Evolutionary conservation across 1,284 basidiomycete species (phyloP), one percentile per base, ranked within the genome.

Genomic region (Ganoderma resinaceum): DNA sequence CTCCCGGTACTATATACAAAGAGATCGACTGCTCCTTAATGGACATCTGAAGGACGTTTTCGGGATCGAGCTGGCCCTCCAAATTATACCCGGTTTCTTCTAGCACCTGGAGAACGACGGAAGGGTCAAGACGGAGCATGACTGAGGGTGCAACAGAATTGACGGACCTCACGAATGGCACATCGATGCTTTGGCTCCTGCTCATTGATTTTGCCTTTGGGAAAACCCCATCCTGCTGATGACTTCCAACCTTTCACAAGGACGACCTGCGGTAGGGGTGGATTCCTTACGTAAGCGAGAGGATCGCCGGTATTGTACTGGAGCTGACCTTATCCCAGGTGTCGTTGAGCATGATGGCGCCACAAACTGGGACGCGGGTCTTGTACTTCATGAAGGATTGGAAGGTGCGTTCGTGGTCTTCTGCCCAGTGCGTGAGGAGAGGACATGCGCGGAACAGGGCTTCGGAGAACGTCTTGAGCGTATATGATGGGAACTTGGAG

Each of bases 191-290:
- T 87, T 53, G 91, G 89, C 81, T 99, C 96, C 70, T 93, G 88
- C 79, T 97, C 92, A 76, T 99, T 99, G 80, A 99, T 99, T 83
- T 99, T 99, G 63, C 98, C 98, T 79, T 98, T 96, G 1, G 98
- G 98, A 80, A 99, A 99, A 35, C 95, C 95, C 98, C 98, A 99
- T 5, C 96, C 95, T 6, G 97, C 94, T 31, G 92, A 95, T 29
- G 95, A 91, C 81, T 98, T 98, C 95, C 95, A 99, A 5, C 98
- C 98, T 80, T 98, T 97, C 62, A 99, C 96, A 70, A 99, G 87
- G 20, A 99, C 85, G 77, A 93, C 95, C 95, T 97, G 77, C 29
- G 66, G 67, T 59, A 57, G 23, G 59, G 63, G 73, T 61, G 72
- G 6, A 49, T 8, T 5, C 61, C 3, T 72, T 72, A 72, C 69